Base-by-base conservation (phyloP, 306 rosid species). In the Ormosia semicastrata region DNA sequence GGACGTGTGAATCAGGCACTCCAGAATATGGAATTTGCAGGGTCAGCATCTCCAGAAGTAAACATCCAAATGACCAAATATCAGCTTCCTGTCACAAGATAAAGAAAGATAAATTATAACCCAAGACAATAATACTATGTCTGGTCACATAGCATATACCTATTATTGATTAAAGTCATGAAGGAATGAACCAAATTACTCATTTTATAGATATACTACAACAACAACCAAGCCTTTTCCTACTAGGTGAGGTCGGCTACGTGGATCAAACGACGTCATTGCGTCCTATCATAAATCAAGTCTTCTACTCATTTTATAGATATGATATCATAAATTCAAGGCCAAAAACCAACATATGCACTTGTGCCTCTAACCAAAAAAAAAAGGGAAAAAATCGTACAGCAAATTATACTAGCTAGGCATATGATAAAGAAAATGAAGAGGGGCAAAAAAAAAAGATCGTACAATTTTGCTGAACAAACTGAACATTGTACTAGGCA, bases 21-120 rank as follows among this genome's bases (percentile, higher is more conserved):
- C 91, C 98, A 44, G 52, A 66, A 89, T 89, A 92, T 3, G 99
- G 99, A 73, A 93, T 58, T 82, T 76, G 90, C 82, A 96, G 60
- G 12, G 94, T 92, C 83, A 96, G 82, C 87, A 96, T 83, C 86
- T 96, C 99, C 82, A 89, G 79, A 78, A 96, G 90, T 47, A 96
- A 85, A 76, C 99, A 96, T 78, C 99, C 99, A 87, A 91, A 96
- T 11, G 98, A 96, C 99, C 99, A 96, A 80, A 96, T 90, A 89
- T 96, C 99, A 68, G 89, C 90, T 89, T 91, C 97, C 99, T 96
- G 94, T 82, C 78, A 60, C 68, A 65, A 84, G 14, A 73, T 9
- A 71, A 66, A 17, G 77, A 71, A 71, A 29, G 46, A 71, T 30
- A 81, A 7, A 56, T 71, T 60, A 74, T 39, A 46, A 49, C 39